Evolutionary conservation across 1,284 basidiomycete genomes (phyloP).

Genomic region (Sanguinoderma infundibulare): DNA sequence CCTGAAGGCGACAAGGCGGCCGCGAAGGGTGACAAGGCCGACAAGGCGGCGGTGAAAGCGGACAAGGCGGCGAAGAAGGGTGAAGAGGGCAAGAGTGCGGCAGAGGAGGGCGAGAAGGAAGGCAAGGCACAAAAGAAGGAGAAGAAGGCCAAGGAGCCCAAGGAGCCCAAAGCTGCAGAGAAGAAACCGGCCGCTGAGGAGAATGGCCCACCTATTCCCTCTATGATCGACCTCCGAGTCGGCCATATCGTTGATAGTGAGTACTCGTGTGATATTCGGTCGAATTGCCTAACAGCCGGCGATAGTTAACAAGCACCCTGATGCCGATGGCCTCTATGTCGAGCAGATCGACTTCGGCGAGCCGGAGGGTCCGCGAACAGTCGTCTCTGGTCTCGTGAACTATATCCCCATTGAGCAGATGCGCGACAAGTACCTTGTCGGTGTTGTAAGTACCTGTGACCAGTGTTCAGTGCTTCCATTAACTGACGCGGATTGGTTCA

Average conservation of each 20-base stretch:
- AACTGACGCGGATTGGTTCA: slow-evolving; percentile 32
- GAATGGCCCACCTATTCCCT: slow-evolving; percentile 80
- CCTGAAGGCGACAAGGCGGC: slow-evolving; percentile 30
- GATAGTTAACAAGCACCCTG: slow-evolving; percentile 90
- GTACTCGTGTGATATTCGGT: slow-evolving; percentile 29
- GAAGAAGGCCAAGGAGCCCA: slow-evolving; percentile 56
- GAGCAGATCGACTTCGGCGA: slow-evolving; percentile 98
- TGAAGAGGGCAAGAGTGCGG: slow-evolving; percentile 33
- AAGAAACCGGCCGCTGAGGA: slow-evolving; percentile 51
- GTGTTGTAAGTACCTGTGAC: slow-evolving; percentile 63
- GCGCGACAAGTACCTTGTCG: slow-evolving; percentile 84
- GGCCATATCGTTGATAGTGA: slow-evolving; percentile 89
- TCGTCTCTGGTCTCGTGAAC: slow-evolving; percentile 93
- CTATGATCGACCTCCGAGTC: slow-evolving; percentile 94
- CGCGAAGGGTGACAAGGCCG: slow-evolving; percentile 33
- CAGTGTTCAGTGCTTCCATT: slow-evolving; percentile 4
- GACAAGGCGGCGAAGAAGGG: slow-evolving; percentile 32
- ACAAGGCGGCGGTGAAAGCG: slow-evolving; percentile 28
- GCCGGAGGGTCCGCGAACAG: slow-evolving; percentile 90
- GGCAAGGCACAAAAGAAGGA: slow-evolving; percentile 44
- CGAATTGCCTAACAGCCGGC: neutral
- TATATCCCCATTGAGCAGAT: slow-evolving; percentile 95
- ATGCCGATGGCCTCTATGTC: slow-evolving; percentile 91
- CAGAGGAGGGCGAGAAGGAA: slow-evolving; percentile 33
- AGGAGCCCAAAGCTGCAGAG: slow-evolving; percentile 35